Base-by-base conservation (phyloP, 2,329 filamentous ascomycete genomes). In the Ophiostoma tasmaniense region DNA sequence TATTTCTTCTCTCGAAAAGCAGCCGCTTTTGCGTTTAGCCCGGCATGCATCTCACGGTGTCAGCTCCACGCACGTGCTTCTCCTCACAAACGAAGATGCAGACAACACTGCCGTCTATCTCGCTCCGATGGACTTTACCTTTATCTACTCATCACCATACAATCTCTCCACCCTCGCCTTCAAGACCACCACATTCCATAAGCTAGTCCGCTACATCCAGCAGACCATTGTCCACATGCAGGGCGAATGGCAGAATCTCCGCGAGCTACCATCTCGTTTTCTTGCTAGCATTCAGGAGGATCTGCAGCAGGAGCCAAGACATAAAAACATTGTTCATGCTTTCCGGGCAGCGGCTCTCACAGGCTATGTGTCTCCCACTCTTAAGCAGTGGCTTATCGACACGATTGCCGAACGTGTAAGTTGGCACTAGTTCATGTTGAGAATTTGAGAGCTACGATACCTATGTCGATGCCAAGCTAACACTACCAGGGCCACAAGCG, bases 381-480 rank as follows among this genome's bases (percentile, higher is more conserved):
- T 98, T 68, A 89, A 88, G 70, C 93, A 97, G 76, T 99, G 96
- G 90, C 83, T 99, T 1, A 87, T 93, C 4, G 92, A 97, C 75
- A 90, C 90, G 72, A 80, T 97, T 37, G 87, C 88, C 8, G 92
- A 96, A 75, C 83, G 91, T 71, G 59, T 64, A 91, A n/a, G 59
- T 35, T 64, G 20, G 17, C 20, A 7, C n/a, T 50, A n/a, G n/a
- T 50, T 50, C n/a, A 20, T 28, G 5, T 39, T 14, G 8, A 33
- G 33, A 33, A 33, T 8, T 33, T 33, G 5, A 33, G 5, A 8
- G 5, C 5, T 33, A 33, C 33, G 8, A 8, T 33, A 13, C 13
- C 11, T 37, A 3, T 39, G 13, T 13, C 3, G 13, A 39, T 13
- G 3, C 11, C 25, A 61, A 22, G 30, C 59, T 64, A 25, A 64